Percentiles rank a stretch among this genome's conserved stretches.
Evolutionary conservation across 495 filamentous ascomycete genomes (phyloP).

Genomic region (Penicillium psychrofluorescens): DNA sequence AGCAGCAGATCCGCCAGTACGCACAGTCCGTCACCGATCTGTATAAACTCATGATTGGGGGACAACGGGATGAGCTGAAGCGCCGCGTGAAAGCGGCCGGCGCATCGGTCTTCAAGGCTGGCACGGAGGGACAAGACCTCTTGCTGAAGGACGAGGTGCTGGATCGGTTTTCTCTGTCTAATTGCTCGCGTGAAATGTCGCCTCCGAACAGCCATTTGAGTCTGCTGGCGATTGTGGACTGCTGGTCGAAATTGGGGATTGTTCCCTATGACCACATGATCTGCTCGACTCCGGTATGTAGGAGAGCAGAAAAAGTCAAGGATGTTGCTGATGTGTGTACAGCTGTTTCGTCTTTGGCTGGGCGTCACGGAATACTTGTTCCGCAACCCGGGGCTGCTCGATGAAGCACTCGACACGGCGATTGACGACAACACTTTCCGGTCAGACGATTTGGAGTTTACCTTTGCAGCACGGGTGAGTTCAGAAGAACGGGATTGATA

Average conservation of each 20-base stretch:
- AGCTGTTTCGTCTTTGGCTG: constrained; percentile 95
- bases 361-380: constrained; percentile 97
- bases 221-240: constrained; percentile 97
- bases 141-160: constrained; percentile 77
- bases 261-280: constrained; percentile 99
- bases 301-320: background rate
- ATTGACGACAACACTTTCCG: constrained; percentile 83
- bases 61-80: constrained; percentile 71
- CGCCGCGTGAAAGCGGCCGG: constrained; percentile 71
- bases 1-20: constrained; percentile 89
- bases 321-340: constrained; percentile 7
- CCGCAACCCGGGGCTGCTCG: constrained; percentile 71
- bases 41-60: constrained; percentile 91
- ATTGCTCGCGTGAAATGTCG: constrained; percentile 48
- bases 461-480: constrained; percentile 78
- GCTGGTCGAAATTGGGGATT: constrained; percentile 88
- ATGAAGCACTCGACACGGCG: constrained; percentile 79
- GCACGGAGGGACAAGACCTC: constrained; percentile 51
- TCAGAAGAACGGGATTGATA: background rate
- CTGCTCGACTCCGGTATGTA: constrained; percentile 80
- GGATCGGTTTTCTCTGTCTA: constrained; percentile 77
- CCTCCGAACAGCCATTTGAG: constrained; percentile 87
- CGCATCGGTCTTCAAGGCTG: constrained; percentile 65
- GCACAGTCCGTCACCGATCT: constrained; percentile 87
- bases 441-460: constrained; percentile 91